Conservation (phyloP, 441 rosid genomes). For the Heliophila coronopifolia region DNA sequence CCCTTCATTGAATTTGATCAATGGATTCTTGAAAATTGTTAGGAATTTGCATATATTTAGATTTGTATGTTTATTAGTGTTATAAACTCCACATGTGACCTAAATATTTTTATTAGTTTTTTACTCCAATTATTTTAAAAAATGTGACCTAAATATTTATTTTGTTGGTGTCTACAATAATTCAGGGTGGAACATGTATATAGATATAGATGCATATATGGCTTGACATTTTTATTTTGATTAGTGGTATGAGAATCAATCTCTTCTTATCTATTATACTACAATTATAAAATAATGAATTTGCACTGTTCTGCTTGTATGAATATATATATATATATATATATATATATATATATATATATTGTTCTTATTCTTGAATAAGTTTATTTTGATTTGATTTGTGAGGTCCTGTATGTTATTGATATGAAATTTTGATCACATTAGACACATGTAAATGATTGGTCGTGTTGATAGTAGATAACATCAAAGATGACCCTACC, state of each 20-base stretch:
- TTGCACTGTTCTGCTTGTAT: slow-evolving; percentile 8
- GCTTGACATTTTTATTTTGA: slow-evolving; percentile 15
- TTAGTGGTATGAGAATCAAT: slow-evolving; percentile 29
- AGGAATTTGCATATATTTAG: slow-evolving; percentile 19
- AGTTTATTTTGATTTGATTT: slow-evolving; percentile 3
- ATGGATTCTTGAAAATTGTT: slow-evolving; percentile 21
- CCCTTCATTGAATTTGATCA: slow-evolving; percentile 7
- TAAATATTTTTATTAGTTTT: too few species aligned
- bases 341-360: too few species aligned
- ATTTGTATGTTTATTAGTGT: too few species aligned
- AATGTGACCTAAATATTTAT: too few species aligned
- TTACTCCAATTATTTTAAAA: too few species aligned
- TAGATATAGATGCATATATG: slow-evolving; percentile 8
- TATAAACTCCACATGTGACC: too few species aligned
- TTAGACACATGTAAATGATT: slow-evolving; percentile 30
- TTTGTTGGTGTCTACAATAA: too few species aligned
- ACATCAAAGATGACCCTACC: slow-evolving; percentile 31
- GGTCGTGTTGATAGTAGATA: slow-evolving; percentile 27
- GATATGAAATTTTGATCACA: slow-evolving; percentile 28
- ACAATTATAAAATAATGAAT: slow-evolving; percentile 8
- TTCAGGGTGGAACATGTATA: too few species aligned
- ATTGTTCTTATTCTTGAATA: slow-evolving; percentile 3
- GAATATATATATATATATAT: background rate
- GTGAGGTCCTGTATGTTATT: slow-evolving; percentile 25
- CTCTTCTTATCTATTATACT: slow-evolving; percentile 15